phyloP scores from a whole-genome alignment of 169 alveolate genomes.

The Prorocentrum cordatum region DNA sequence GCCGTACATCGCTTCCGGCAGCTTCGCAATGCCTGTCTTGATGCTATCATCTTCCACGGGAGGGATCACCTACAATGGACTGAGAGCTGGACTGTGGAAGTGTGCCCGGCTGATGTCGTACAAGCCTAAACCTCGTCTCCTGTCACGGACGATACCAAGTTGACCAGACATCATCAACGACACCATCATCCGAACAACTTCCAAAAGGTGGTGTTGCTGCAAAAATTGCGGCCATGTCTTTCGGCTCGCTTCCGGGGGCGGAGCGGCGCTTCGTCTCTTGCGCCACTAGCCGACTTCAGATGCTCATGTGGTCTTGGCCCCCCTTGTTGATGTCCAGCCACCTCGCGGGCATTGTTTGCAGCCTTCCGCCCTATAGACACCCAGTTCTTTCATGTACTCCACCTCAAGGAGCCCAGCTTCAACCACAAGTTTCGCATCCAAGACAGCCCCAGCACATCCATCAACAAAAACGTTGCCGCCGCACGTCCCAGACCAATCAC shows the following conservation, averaged over 20 bases:
- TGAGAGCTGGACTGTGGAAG: neutral
- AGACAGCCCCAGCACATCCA: neutral
- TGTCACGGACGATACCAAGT: neutral
- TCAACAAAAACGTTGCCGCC: neutral
- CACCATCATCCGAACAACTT: neutral
- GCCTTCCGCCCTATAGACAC: neutral
- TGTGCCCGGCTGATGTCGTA: neutral
- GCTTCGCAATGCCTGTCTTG: neutral
- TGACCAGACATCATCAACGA: neutral
- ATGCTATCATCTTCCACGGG: neutral
- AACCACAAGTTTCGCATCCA: neutral
- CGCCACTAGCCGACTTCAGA: neutral
- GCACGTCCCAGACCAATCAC: neutral
- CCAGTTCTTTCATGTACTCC: neutral
- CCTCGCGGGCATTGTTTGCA: neutral
- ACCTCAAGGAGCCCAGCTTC: neutral
- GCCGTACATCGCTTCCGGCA: neutral
- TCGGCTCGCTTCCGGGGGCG: neutral
- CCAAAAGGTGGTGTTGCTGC: neutral
- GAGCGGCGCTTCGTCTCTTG: neutral
- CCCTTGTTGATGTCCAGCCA: neutral
- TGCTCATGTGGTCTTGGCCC: neutral
- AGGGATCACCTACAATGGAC: neutral
- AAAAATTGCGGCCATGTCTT: neutral
- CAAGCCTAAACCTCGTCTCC: neutral